phyloP scores from a whole-genome alignment of 1,284 basidiomycete species.

The Cutaneotrichosporon sp. region DNA sequence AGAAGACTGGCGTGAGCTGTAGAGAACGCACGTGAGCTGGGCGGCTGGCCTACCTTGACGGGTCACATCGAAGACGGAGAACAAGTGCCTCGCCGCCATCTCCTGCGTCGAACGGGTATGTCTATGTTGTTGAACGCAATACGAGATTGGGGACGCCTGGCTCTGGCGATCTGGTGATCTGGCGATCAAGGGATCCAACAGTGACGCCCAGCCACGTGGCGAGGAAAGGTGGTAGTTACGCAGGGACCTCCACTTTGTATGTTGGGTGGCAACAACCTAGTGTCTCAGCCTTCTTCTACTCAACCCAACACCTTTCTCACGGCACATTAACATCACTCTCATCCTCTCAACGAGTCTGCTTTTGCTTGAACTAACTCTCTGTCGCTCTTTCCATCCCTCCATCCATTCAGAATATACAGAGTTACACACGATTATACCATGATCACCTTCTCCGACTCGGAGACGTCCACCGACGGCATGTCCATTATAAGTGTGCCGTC shows the following conservation, averaged over 20 bases:
- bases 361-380: background rate
- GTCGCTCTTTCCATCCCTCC: background rate
- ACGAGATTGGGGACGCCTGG: no score
- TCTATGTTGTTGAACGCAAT: background rate
- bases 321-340: background rate
- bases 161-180: background rate
- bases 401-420: background rate
- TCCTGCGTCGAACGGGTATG: background rate
- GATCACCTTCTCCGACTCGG: background rate
- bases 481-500: background rate
- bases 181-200: background rate
- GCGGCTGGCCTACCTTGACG: constrained; percentile 57
- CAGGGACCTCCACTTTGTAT: constrained; percentile 1
- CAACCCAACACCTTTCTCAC: background rate
- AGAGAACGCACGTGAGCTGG: background rate
- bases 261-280: background rate
- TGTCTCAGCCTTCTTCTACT: background rate
- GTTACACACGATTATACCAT: background rate
- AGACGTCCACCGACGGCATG: background rate
- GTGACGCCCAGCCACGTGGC: constrained; percentile 1
- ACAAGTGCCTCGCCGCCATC: constrained; percentile 53
- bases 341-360: background rate
- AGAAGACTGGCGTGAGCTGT: constrained; percentile 60
- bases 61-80: constrained; percentile 80
- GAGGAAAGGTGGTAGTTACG: background rate